These are phyloP conservation scores for Pelargonium australe DNA, from an alignment of 441 rosid species.

Conservation along the genomic window DNA sequence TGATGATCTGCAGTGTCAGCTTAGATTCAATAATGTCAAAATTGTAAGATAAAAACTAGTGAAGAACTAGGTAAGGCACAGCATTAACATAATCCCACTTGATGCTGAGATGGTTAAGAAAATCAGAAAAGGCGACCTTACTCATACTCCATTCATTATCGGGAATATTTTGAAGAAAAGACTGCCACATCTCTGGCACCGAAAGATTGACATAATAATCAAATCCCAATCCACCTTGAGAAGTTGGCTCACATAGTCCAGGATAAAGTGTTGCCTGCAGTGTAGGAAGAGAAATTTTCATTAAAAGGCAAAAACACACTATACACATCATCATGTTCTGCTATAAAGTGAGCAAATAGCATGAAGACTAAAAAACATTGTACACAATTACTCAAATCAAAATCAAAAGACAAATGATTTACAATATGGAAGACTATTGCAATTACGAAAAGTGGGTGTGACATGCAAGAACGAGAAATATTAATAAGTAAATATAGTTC, in stretches of 20 bases:
- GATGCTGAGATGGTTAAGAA: slow-evolving; percentile 11
- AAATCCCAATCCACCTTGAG: slow-evolving; percentile 95
- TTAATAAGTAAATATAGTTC: background rate
- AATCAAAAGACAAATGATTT: background rate
- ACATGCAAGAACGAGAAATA: background rate
- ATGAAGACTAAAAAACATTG: background rate
- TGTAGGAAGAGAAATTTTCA: slow-evolving; percentile 10
- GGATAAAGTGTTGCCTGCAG: slow-evolving; percentile 79
- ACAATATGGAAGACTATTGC: background rate
- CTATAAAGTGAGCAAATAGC: slow-evolving; percentile 1
- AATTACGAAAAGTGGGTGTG: background rate
- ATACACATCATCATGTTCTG: background rate
- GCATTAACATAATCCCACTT: slow-evolving; percentile 17
- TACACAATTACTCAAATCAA: background rate
- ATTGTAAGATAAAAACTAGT: background rate
- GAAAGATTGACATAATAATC: slow-evolving; percentile 84
- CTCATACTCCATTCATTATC: slow-evolving; percentile 88
- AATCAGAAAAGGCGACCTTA: slow-evolving; percentile 51
- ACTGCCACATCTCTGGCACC: slow-evolving; percentile 87
- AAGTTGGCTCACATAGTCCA: slow-evolving; percentile 81
- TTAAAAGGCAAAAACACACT: slow-evolving; percentile 8
- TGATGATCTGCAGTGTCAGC: slow-evolving; percentile 53
- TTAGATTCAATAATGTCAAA: slow-evolving; percentile 7
- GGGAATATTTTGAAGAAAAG: slow-evolving; percentile 61
- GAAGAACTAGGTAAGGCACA: slow-evolving; percentile 15